A percentile compares a stretch with the other conserved stretches of the same genome.
phyloP scores from a whole-genome alignment of 257 asterid species.

The Linaria vulgaris region DNA sequence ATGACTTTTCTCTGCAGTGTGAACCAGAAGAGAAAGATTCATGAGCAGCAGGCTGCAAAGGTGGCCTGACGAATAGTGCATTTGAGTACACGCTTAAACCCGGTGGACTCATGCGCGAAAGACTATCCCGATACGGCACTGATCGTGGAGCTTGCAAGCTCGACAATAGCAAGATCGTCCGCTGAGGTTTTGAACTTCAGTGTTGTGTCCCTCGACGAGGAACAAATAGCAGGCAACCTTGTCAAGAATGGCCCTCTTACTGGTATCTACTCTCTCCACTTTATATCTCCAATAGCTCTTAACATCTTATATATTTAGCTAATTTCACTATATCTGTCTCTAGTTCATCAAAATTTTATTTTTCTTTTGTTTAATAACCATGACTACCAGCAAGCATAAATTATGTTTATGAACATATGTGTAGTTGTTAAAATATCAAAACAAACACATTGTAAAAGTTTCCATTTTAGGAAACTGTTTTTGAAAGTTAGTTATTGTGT shows the following conservation, averaged over 20 bases:
- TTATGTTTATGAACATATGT: no score
- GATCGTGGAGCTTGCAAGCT: conserved; percentile 71
- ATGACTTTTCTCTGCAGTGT: conserved; percentile 45
- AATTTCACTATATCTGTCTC: no score
- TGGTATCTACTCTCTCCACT: conserved; percentile 43
- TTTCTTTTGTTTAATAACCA: no score
- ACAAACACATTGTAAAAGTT: no score
- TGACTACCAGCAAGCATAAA: no score
- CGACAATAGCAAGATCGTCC: conserved; percentile 67
- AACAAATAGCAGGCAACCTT: conserved; percentile 88
- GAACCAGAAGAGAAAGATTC: conserved; percentile 75
- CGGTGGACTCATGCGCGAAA: conserved; percentile 85
- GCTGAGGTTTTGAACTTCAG: conserved; percentile 88
- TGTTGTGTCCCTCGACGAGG: conserved; percentile 78
- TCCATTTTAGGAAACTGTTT: no score
- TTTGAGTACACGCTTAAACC: conserved; percentile 78
- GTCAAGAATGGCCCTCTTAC: conserved; percentile 92
- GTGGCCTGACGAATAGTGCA: conserved; percentile 90
- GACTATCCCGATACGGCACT: conserved; percentile 89
- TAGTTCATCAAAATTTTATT: no score
- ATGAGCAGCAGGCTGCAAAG: conserved; percentile 85
- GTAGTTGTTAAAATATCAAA: no score
- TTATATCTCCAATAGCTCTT: background rate
- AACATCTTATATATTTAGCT: background rate
- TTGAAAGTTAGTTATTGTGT: no score